Conservation (phyloP, 257 asterid genomes). For the Solanum bulbocastanum region DNA sequence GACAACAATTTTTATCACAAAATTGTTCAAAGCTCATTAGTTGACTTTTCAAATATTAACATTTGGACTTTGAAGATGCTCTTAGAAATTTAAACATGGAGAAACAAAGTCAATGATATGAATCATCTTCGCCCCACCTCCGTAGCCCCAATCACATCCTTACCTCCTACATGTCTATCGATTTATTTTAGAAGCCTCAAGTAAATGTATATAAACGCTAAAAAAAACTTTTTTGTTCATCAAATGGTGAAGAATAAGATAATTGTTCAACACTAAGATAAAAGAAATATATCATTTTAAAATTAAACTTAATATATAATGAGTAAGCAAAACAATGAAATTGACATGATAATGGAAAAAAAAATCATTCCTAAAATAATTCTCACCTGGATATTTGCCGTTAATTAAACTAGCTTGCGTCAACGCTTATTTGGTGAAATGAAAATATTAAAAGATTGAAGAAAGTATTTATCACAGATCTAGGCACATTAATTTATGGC, state of each 20-base stretch:
- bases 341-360: not conserved
- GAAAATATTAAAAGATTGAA: not conserved
- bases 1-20: not conserved
- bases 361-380: not conserved
- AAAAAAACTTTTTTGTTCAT: not conserved
- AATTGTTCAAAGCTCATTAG: not conserved
- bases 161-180: too few relatives aligned
- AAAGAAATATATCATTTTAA: not conserved
- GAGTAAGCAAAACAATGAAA: not conserved
- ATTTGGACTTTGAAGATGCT: not conserved
- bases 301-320: not conserved
- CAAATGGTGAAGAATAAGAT: accelerated
- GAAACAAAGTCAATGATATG: not conserved
- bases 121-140: too few relatives aligned
- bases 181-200: too few relatives aligned
- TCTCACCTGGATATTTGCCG: not conserved
- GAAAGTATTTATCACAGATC: not conserved
- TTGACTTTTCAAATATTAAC: not conserved
- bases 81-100: not conserved
- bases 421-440: not conserved
- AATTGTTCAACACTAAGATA: not conserved
- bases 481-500: not conserved
- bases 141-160: too few relatives aligned
- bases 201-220: too few relatives aligned
- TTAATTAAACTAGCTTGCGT: not conserved